Percentiles rank a stretch among this genome's conserved stretches.
phyloP scores from a whole-genome alignment of 2,329 filamentous ascomycete genomes.

The Epichloe bromicola region DNA sequence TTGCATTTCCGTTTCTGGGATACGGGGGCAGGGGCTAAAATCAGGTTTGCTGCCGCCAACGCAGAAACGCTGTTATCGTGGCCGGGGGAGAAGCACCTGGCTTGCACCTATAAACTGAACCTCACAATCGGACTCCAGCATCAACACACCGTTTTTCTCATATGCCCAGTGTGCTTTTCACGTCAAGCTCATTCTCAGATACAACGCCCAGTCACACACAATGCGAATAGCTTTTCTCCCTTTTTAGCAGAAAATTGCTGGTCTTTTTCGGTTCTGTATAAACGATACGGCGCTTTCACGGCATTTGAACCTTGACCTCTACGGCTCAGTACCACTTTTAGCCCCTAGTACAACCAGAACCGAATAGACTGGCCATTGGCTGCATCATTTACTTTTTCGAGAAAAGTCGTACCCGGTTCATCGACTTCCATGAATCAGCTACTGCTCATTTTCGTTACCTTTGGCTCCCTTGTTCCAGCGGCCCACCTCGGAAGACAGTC shows the following conservation, averaged over 20 bases:
- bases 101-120: not conserved
- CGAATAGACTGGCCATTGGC: not conserved
- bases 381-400: not conserved
- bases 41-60: not conserved
- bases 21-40: not conserved
- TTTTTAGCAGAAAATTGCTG: not conserved
- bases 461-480: constrained; percentile 10
- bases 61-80: not conserved
- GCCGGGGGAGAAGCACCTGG: not conserved
- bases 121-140: not conserved
- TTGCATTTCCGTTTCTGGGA: not conserved
- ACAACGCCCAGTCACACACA: not conserved
- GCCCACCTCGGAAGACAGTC: constrained; percentile 8
- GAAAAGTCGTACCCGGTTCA: not conserved
- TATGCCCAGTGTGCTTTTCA: not conserved
- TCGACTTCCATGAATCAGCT: constrained; percentile 11
- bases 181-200: not conserved
- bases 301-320: not conserved
- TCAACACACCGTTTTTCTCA: not conserved
- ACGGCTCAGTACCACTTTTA: not conserved
- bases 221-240: not conserved
- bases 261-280: not conserved
- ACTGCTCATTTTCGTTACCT: constrained; percentile 11
- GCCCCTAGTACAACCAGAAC: not conserved
- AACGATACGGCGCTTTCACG: not conserved